Evolutionary conservation across 1,284 basidiomycete species (phyloP), one percentile per base, ranked within the genome.

Genomic region (Coniferiporia sulphurascens): DNA sequence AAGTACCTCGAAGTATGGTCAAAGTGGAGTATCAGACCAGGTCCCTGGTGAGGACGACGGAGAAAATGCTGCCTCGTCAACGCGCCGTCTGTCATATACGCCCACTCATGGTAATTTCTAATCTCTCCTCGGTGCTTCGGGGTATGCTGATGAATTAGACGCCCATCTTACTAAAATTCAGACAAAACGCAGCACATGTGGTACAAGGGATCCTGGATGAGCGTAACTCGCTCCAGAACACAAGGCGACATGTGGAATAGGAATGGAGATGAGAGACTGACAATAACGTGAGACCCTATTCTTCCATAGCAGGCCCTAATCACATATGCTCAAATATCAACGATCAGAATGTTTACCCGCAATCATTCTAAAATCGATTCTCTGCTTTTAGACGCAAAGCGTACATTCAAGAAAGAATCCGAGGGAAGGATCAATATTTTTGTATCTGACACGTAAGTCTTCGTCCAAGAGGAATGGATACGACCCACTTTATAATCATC

Each of bases 191-290:
- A 83, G 55, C 69, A 73, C 0, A 64, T 84, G 34, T 84, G 80
- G 78, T 79, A 81, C 63, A 76, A 77, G 55, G 64, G 72, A 4
- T 75, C 73, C 15, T 82, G 78, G 74, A 73, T 84, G 66, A 69
- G 68, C 2, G 67, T 84, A 43, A 74, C 69, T 4, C 77, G 80
- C 9, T 65, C 62, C 17, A 66, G 70, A 46, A 67, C 69, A 7
- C 66, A 76, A 27, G 67, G 68, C 13, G 63, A 63, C n/a, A 60
- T 61, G 35, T 12, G 70, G 68, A n/a, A 61, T 56, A 38, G 55
- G 27, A 57, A 63, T 15, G 60, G 62, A 10, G 58, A 60, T 17
- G 63, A 70, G n/a, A 56, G 63, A 1, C 56, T 73, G 1, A 49
- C 59, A 6, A 60, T 73, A 4, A 65, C 65, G 70, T 68, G 51